Percentiles rank a stretch among this genome's conserved stretches.
phyloP scores from a whole-genome alignment of 1,284 basidiomycete species.

The Volvariella surrecta region DNA sequence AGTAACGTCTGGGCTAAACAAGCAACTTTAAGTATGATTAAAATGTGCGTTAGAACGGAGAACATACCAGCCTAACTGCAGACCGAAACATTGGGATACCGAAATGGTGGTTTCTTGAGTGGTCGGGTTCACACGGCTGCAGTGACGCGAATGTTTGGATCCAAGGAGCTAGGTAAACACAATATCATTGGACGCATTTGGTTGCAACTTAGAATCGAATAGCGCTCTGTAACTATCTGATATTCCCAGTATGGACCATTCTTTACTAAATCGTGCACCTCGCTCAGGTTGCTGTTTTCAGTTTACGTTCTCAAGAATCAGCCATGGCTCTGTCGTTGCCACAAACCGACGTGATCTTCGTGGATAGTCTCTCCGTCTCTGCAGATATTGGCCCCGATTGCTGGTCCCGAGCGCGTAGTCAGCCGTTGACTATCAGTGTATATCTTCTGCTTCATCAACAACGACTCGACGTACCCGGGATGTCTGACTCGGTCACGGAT shows the following conservation, averaged over 20 bases:
- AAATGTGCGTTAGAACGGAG: neutral
- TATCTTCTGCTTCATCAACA: slow-evolving; percentile 29
- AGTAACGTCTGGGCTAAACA: neutral
- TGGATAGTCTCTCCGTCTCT: slow-evolving; percentile 29
- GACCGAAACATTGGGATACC: neutral
- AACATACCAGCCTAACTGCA: neutral
- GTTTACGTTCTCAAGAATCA: no score
- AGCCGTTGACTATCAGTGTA: slow-evolving; percentile 34
- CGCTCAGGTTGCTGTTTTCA: no score
- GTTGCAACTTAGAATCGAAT: no score
- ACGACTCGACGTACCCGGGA: slow-evolving; percentile 28
- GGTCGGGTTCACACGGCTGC: neutral
- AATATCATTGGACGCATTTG: neutral
- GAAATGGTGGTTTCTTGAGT: neutral
- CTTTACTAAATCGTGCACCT: no score
- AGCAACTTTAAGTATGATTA: neutral
- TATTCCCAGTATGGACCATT: no score
- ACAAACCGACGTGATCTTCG: slow-evolving; percentile 31
- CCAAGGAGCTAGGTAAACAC: neutral
- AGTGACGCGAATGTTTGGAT: neutral
- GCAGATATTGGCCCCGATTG: slow-evolving; percentile 36
- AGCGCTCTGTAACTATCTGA: no score
- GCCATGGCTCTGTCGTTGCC: no score
- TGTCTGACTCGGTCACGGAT: slow-evolving; percentile 35
- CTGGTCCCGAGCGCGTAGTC: slow-evolving; percentile 35